These are phyloP conservation scores for Alloteropsis semialata DNA, from an alignment of 176 grass and related monocot genomes.

Conservation along the genomic window DNA sequence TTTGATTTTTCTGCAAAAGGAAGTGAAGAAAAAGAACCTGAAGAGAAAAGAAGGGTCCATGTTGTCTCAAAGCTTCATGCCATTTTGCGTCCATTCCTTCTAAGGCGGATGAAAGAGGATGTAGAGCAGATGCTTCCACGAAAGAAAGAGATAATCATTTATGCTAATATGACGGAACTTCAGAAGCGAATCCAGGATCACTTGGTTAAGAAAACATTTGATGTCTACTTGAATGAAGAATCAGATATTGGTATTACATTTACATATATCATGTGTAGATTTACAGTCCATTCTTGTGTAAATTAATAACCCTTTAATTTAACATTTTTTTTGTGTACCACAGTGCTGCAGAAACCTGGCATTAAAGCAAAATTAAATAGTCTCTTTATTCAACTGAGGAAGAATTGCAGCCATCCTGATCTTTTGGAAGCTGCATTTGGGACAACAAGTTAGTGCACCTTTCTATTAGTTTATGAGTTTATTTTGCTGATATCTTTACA, in stretches of 20 bases:
- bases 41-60: slow-evolving; percentile 80
- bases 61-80: slow-evolving; percentile 86
- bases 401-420: slow-evolving; percentile 89
- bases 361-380: slow-evolving; percentile 81
- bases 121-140: slow-evolving; percentile 88
- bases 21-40: slow-evolving; percentile 62
- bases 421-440: slow-evolving; percentile 64
- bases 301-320: slow-evolving; percentile 2
- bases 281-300: not conserved
- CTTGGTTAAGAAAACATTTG: slow-evolving; percentile 78
- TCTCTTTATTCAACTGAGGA: slow-evolving; percentile 77
- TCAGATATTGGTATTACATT: slow-evolving; percentile 48
- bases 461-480: not conserved
- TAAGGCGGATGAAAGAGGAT: slow-evolving; percentile 94
- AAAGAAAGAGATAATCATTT: slow-evolving; percentile 97
- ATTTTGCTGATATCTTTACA: not conserved
- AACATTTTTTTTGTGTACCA: slow-evolving; percentile 1
- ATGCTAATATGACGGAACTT: slow-evolving; percentile 91
- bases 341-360: slow-evolving; percentile 57
- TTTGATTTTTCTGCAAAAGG: slow-evolving; percentile 80
- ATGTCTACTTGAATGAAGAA: slow-evolving; percentile 61
- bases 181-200: slow-evolving; percentile 88
- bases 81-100: slow-evolving; percentile 93
- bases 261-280: not conserved
- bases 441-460: slow-evolving; percentile 42